A percentile compares a stretch with the other conserved stretches of the same genome.
Evolutionary conservation across 2,329 filamentous ascomycete genomes (phyloP).

Genomic region (Pleoardoris graminearum): DNA sequence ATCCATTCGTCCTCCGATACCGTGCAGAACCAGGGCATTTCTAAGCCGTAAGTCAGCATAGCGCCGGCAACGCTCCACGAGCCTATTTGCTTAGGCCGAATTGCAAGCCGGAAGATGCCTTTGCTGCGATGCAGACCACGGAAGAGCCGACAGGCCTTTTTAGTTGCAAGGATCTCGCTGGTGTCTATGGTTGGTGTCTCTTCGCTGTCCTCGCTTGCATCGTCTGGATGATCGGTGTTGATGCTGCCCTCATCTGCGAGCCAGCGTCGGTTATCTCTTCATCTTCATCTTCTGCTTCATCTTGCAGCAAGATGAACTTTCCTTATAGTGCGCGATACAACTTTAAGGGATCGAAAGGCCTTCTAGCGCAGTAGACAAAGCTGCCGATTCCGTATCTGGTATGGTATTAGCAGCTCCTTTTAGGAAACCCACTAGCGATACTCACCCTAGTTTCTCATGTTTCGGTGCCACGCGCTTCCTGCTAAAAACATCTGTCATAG

Average conservation of each 20-base stretch:
- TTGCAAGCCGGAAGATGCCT: constrained; percentile 64
- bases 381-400: constrained; percentile 69
- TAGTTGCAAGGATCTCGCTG: constrained; percentile 57
- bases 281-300: constrained; percentile 42
- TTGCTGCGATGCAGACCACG: constrained; percentile 64
- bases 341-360: constrained; percentile 48
- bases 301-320: constrained; percentile 49
- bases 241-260: constrained; percentile 14
- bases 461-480: constrained; percentile 64
- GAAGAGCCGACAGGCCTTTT: constrained; percentile 58
- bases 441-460: constrained; percentile 69
- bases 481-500: constrained; percentile 59
- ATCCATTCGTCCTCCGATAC: constrained; percentile 58
- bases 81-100: constrained; percentile 58
- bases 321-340: constrained; percentile 48
- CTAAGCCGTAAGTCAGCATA: constrained; percentile 64
- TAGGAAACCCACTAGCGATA: background rate
- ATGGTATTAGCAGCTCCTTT: background rate
- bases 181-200: constrained; percentile 38
- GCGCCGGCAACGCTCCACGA: constrained; percentile 68
- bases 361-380: constrained; percentile 67
- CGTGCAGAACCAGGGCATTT: constrained; percentile 63
- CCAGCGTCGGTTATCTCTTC: constrained; percentile 16
- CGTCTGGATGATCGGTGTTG: constrained; percentile 15
- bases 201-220: constrained; percentile 35